Conservation (phyloP, 148 eudicot species). For the Fagopyrum homotropicum region DNA sequence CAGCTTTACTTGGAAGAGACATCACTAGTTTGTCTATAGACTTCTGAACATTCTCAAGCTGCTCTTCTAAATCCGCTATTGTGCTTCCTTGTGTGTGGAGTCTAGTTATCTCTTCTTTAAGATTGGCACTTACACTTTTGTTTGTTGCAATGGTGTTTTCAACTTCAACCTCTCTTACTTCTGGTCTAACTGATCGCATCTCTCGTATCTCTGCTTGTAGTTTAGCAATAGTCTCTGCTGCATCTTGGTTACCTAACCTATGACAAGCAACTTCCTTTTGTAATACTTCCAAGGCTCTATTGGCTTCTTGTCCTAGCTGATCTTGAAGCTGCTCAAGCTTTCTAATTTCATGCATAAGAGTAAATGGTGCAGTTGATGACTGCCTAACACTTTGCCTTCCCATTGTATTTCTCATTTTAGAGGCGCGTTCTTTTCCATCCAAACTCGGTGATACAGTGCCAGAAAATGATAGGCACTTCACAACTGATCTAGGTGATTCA, state of each 20-base stretch:
- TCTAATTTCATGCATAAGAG: conserved; percentile 82
- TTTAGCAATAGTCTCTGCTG: conserved; percentile 90
- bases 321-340: conserved; percentile 97
- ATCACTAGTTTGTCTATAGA: conserved; percentile 82
- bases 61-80: conserved; percentile 85
- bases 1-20: conserved; percentile 60
- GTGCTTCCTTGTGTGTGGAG: conserved; percentile 89
- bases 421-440: conserved; percentile 34
- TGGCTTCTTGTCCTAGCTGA: conserved; percentile 95
- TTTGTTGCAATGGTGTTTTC: conserved; percentile 44
- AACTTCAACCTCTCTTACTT: conserved; percentile 42
- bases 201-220: conserved; percentile 82
- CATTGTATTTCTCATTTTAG: conserved; percentile 40
- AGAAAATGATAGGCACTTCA: conserved; percentile 75
- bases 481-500: conserved; percentile 51
- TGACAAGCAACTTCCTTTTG: conserved; percentile 94
- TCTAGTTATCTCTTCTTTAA: conserved; percentile 91
- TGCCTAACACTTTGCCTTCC: conserved; percentile 68
- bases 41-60: conserved; percentile 87
- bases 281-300: conserved; percentile 83
- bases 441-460: conserved; percentile 38
- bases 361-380: conserved; percentile 88
- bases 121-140: conserved; percentile 82
- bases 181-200: conserved; percentile 47
- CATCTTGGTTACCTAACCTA: conserved; percentile 92